phyloP scores from a whole-genome alignment of 306 rosid species.

The Hippophae rhamnoides region DNA sequence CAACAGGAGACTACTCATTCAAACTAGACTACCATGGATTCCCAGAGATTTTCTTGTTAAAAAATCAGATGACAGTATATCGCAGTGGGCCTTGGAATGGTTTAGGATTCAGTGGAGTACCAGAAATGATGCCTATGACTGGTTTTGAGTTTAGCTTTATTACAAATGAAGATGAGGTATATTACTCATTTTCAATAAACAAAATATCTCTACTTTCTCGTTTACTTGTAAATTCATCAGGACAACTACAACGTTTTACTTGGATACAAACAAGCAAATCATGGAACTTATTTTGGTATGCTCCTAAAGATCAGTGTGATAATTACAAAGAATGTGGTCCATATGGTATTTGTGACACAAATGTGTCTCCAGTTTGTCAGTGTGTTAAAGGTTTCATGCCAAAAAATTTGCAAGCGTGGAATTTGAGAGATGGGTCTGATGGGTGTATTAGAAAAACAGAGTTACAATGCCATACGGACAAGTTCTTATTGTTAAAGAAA shows the following conservation, averaged over 20 bases:
- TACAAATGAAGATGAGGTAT: constrained; percentile 22
- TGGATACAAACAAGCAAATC: constrained; percentile 30
- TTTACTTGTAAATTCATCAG: constrained; percentile 23
- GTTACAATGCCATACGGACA: constrained; percentile 37
- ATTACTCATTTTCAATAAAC: constrained; percentile 31
- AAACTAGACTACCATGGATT: constrained; percentile 38
- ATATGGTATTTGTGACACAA: constrained; percentile 42
- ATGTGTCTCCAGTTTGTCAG: constrained; percentile 54
- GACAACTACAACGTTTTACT: constrained; percentile 28
- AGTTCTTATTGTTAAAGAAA: constrained; percentile 23
- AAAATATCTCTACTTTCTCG: constrained; percentile 26
- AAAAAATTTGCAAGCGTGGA: constrained; percentile 47
- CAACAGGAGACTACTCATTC: constrained; percentile 39
- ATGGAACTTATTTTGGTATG: constrained; percentile 54
- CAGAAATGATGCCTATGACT: constrained; percentile 35
- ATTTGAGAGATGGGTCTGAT: constrained; percentile 54
- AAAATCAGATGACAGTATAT: background rate
- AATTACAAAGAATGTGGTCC: constrained; percentile 43
- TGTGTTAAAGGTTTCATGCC: constrained; percentile 60
- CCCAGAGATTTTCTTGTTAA: constrained; percentile 40
- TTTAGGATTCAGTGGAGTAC: constrained; percentile 55
- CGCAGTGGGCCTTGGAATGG: constrained; percentile 90
- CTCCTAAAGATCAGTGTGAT: constrained; percentile 63
- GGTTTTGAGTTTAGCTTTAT: constrained; percentile 29
- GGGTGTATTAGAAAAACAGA: constrained; percentile 57